Evolutionary conservation across 2,329 filamentous ascomycete species (phyloP), one percentile per base, ranked within the genome.

Genomic region (Xylaria sp.): DNA sequence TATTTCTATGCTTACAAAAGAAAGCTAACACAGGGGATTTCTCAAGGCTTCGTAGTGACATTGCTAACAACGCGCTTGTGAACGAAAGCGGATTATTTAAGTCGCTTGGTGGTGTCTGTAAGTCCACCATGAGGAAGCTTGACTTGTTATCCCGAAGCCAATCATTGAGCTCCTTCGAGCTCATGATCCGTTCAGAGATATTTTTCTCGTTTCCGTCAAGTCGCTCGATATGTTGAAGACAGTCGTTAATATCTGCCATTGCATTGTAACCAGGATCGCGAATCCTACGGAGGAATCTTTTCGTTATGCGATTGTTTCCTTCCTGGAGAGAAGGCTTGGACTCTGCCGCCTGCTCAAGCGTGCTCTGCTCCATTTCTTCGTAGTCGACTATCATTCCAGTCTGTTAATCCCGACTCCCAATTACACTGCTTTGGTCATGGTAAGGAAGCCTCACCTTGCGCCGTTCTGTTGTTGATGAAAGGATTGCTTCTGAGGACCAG

Each of bases 31-130:
- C 17, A 8, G 55, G 55, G 17, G 24, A 58, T 12, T 30, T 58
- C 17, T 45, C 14, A 1, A 24, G 19, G 36, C 55, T 45, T 11
- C 55, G 21, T 6, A 58, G n/a, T 27, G 14, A 27, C 36, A 58
- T 58, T 9, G 55, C 21, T 12, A 58, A 30, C 4, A 58, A 21
- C 17, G 55, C 55, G 24, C 55, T 58, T 11, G 55, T 58, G 21
- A 58, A 58, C 39, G 55, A 58, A 21, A 58, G 14, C 8, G 55
- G 36, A 24, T 58, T 58, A 19, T 32, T 58, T 3, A 47, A 14
- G 17, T 58, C 55, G 55, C 39, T 58, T 58, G 39, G 55, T 6
- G 36, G 39, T 27, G 55, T 58, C 55, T 58, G 55, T 47, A 58
- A 21, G 55, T 58, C 55, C 36, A 45, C 21, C 24, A 58, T 58